Conservation (phyloP, 2,329 filamentous ascomycete genomes). For the Botryotinia calthae region DNA sequence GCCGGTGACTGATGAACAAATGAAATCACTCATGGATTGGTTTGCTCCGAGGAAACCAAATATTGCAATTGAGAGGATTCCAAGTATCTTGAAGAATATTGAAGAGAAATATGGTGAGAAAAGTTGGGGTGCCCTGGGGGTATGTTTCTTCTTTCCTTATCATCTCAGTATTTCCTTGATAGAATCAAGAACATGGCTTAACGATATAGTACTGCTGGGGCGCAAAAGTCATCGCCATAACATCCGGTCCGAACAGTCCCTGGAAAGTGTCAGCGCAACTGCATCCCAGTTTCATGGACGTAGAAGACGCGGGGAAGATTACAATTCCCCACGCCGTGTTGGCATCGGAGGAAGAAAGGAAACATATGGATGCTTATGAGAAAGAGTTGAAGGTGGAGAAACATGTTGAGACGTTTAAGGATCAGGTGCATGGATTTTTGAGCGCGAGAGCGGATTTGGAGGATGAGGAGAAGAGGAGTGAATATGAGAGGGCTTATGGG, state of each 20-base stretch:
- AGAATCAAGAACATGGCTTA: background rate
- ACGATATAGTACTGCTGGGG: conserved; percentile 34
- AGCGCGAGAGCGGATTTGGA: conserved; percentile 48
- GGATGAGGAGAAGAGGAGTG: conserved; percentile 44
- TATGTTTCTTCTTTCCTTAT: conserved; percentile 1
- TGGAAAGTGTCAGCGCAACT: conserved; percentile 52
- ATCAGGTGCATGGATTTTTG: conserved; percentile 57
- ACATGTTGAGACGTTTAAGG: conserved; percentile 47
- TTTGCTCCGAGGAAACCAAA: conserved; percentile 27
- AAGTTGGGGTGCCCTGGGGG: conserved; percentile 38
- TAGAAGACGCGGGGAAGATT: conserved; percentile 57
- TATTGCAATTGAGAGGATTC: conserved; percentile 47
- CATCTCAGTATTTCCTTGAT: background rate
- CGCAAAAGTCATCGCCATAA: conserved; percentile 31
- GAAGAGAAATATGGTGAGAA: conserved; percentile 53
- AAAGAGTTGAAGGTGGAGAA: conserved; percentile 42
- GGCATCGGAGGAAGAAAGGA: conserved; percentile 47
- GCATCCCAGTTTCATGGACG: conserved; percentile 62
- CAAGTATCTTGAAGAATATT: conserved; percentile 47
- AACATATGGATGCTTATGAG: conserved; percentile 26
- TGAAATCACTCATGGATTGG: conserved; percentile 20
- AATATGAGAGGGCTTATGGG: conserved; percentile 49
- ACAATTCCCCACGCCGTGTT: conserved; percentile 60
- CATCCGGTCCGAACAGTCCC: conserved; percentile 21
- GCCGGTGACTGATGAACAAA: conserved; percentile 22